Evolutionary conservation across 2,329 filamentous ascomycete species (phyloP).

Genomic region (Penicillium sp.): DNA sequence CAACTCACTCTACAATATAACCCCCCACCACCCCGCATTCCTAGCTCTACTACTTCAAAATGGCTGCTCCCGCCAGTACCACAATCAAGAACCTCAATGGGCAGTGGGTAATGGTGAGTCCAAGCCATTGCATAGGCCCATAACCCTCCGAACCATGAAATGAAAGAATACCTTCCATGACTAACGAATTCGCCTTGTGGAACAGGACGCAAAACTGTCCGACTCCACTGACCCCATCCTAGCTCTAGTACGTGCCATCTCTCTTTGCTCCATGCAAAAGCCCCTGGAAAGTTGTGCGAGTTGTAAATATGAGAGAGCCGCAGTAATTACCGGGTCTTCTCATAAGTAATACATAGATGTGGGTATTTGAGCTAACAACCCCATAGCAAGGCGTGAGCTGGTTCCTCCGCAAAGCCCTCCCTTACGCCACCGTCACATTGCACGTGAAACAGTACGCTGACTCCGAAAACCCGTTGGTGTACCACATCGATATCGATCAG

Average conservation of each 20-base stretch:
- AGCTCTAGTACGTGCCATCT: conserved; percentile 48
- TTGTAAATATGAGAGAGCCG: background rate
- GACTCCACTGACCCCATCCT: conserved; percentile 69
- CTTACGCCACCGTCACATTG: conserved; percentile 67
- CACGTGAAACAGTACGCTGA: conserved; percentile 57
- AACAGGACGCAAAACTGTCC: conserved; percentile 72
- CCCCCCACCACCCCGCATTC: conserved; percentile 23
- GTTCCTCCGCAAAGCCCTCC: conserved; percentile 70
- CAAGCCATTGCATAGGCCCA: background rate
- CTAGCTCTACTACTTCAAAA: conserved; percentile 41
- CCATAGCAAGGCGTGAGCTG: conserved; percentile 66
- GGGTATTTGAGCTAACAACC: conserved; percentile 5
- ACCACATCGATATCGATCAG: conserved; percentile 72
- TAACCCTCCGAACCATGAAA: background rate
- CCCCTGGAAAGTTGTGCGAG: background rate
- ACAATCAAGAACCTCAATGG: conserved; percentile 68
- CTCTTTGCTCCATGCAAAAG: background rate
- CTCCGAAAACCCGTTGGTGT: conserved; percentile 42
- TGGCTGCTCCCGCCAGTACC: conserved; percentile 70
- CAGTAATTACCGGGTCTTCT: background rate
- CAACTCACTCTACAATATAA: background rate
- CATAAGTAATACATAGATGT: background rate
- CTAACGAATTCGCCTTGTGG: conserved; percentile 1
- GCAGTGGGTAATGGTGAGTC: conserved; percentile 66
- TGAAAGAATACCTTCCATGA: background rate